phyloP scores from a whole-genome alignment of 2,329 filamentous ascomycete genomes.

The Aspergillus eucalypticola region DNA sequence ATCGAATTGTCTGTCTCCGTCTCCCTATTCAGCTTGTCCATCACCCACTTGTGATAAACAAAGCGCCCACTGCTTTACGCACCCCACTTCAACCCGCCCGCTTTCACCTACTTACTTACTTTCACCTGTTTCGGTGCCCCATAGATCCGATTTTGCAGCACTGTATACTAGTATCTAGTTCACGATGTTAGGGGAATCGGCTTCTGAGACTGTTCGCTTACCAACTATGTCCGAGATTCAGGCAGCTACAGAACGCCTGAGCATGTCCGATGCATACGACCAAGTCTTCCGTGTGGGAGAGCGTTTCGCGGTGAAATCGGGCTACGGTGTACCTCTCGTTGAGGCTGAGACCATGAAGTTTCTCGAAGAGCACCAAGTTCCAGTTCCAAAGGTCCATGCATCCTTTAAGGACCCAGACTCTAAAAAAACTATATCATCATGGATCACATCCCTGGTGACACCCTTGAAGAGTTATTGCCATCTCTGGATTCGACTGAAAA shows the following conservation, averaged over 20 bases:
- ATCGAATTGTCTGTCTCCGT: no score
- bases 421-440: slow-evolving; percentile 23
- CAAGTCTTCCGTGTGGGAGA: slow-evolving; percentile 22
- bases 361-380: slow-evolving; percentile 20
- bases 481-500: slow-evolving; percentile 11
- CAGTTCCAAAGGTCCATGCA: slow-evolving; percentile 18
- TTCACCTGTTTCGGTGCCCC: no score
- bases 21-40: no score
- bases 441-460: slow-evolving; percentile 15
- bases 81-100: no score
- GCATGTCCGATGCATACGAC: slow-evolving; percentile 13
- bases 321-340: slow-evolving; percentile 14
- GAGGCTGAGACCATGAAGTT: slow-evolving; percentile 24
- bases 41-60: no score
- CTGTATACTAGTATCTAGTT: no score
- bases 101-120: no score
- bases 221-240: slow-evolving; percentile 22
- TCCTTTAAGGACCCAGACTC: slow-evolving; percentile 16
- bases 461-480: not conserved
- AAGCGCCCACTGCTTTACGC: no score
- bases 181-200: no score
- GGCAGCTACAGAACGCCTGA: slow-evolving; percentile 18
- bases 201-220: not conserved
- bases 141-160: no score
- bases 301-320: slow-evolving; percentile 21